These are phyloP conservation scores for Spatholobus suberectus DNA, from an alignment of 306 rosid genomes.

Conservation along the genomic window DNA sequence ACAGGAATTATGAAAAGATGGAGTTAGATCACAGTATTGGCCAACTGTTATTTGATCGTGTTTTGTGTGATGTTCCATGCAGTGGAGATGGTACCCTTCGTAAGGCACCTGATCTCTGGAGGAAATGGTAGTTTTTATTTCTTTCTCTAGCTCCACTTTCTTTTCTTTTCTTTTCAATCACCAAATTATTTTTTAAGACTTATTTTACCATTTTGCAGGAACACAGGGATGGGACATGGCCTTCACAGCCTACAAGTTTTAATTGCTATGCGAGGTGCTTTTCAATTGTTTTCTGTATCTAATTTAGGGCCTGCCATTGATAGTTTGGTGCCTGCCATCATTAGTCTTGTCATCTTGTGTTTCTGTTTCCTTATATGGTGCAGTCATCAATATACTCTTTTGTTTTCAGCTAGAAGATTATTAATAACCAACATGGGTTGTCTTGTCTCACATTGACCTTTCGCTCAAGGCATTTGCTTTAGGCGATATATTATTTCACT, in stretches of 20 bases:
- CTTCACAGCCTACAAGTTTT: conserved; percentile 84
- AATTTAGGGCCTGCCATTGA: background rate
- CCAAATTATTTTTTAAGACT: conserved; percentile 27
- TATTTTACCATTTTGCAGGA: conserved; percentile 61
- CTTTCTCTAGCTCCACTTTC: conserved; percentile 25
- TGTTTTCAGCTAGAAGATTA: conserved; percentile 6
- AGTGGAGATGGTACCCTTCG: conserved; percentile 99
- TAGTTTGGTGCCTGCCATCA: background rate
- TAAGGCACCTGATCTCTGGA: conserved; percentile 99
- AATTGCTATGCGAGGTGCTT: conserved; percentile 82
- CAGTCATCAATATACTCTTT: background rate
- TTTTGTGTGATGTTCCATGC: conserved; percentile 97
- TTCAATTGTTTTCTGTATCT: background rate
- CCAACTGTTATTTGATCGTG: conserved; percentile 90
- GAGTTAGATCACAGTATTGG: conserved; percentile 47
- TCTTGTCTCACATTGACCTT: conserved; percentile 5
- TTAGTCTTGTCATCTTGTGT: conserved; percentile 2
- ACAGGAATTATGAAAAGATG: conserved; percentile 43
- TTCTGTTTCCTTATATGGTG: background rate
- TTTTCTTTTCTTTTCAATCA: background rate
- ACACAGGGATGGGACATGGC: conserved; percentile 87
- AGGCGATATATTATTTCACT: background rate
- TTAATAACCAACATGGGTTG: background rate
- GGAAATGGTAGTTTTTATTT: conserved; percentile 79
- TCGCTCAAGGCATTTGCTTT: background rate